These are phyloP conservation scores for Coemansia sp. DNA, from an alignment of 192 early-diverging fungal genomes.

Conservation along the genomic window DNA sequence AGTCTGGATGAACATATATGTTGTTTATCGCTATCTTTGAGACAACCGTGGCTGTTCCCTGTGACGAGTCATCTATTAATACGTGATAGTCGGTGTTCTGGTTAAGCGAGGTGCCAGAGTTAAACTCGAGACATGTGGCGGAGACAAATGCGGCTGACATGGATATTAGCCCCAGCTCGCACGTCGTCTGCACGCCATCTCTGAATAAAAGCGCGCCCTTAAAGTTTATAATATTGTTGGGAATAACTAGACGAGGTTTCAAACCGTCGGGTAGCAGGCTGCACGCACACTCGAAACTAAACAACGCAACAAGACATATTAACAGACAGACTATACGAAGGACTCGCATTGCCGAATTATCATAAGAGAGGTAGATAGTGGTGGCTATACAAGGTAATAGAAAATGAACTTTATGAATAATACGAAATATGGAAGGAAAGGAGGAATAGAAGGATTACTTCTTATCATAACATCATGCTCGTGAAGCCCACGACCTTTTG, in stretches of 20 bases:
- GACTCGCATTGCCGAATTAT: neutral
- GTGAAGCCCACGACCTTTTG: too few relatives aligned
- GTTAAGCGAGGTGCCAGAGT: constrained; percentile 2
- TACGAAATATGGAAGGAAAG: neutral
- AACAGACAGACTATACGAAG: neutral
- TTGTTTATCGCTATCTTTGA: neutral
- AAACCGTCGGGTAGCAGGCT: neutral
- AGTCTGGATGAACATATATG: constrained; percentile 33
- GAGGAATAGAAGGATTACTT: neutral
- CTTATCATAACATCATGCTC: neutral
- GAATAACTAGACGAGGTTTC: neutral
- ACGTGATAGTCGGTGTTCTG: constrained; percentile 20
- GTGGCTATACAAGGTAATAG: neutral
- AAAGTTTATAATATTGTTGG: constrained; percentile 11
- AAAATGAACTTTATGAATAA: neutral
- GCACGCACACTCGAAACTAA: constrained; percentile 1
- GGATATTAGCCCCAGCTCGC: constrained; percentile 35
- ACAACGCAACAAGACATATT: neutral
- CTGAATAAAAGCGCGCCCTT: constrained; percentile 20
- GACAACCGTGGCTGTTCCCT: neutral
- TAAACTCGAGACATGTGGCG: constrained; percentile 27
- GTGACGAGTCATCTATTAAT: constrained; percentile 13
- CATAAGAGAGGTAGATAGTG: neutral
- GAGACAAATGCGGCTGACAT: constrained; percentile 17
- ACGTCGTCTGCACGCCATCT: constrained; percentile 22